Conservation (phyloP, 2,329 filamentous ascomycete species). For the Chrysosporium keratinophilum region DNA sequence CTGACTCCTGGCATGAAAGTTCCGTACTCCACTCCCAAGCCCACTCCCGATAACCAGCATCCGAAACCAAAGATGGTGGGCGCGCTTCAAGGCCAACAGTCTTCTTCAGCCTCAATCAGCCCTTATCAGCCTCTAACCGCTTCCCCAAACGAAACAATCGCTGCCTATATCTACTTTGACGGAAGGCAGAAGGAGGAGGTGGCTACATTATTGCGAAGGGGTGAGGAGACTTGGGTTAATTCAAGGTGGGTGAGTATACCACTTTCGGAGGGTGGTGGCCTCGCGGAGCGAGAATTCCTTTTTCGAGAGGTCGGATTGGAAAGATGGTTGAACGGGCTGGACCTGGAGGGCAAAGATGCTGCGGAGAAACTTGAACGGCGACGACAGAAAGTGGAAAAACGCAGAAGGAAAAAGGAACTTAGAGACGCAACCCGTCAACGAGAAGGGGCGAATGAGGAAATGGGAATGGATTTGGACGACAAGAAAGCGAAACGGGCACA, state of each 20-base stretch:
- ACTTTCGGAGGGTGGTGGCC: slow-evolving; percentile 77
- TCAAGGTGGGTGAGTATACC: slow-evolving; percentile 95
- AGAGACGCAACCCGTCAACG: slow-evolving; percentile 44
- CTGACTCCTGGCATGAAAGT: slow-evolving; percentile 80
- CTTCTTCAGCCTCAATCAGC: slow-evolving; percentile 49
- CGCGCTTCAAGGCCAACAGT: slow-evolving; percentile 48
- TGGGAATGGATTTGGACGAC: slow-evolving; percentile 34
- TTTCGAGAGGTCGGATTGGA: slow-evolving; percentile 95
- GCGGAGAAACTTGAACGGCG: slow-evolving; percentile 64
- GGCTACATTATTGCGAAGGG: slow-evolving; percentile 78
- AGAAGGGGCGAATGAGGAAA: slow-evolving; percentile 29
- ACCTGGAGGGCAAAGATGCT: slow-evolving; percentile 85
- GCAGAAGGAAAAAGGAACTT: slow-evolving; percentile 60
- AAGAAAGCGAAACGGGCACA: slow-evolving; percentile 30
- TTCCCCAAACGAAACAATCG: slow-evolving; percentile 91
- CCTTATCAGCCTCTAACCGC: slow-evolving; percentile 89
- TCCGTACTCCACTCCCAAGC: slow-evolving; percentile 81
- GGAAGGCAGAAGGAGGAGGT: slow-evolving; percentile 93
- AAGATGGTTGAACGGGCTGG: slow-evolving; percentile 89
- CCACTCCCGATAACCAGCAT: slow-evolving; percentile 63
- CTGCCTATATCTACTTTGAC: slow-evolving; percentile 98
- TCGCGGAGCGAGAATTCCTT: slow-evolving; percentile 91
- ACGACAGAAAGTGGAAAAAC: slow-evolving; percentile 65
- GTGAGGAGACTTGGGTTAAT: slow-evolving; percentile 98
- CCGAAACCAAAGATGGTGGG: slow-evolving; percentile 76